phyloP scores from a whole-genome alignment of 495 filamentous ascomycete genomes.

The Penicillium diatomitis region DNA sequence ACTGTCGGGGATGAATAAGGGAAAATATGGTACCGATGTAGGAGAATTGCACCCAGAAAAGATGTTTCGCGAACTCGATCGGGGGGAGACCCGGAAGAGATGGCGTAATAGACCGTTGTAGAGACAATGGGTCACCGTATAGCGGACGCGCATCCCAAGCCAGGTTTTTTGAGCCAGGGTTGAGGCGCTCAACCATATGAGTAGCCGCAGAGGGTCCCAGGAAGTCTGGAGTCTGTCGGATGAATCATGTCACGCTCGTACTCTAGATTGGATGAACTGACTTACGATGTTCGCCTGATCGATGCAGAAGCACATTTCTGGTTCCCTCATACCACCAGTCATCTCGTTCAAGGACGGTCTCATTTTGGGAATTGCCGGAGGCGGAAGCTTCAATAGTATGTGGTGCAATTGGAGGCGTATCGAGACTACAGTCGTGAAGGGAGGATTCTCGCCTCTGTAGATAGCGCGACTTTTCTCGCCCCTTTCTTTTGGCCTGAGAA shows the following conservation, averaged over 20 bases:
- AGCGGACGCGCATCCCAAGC: constrained; percentile 34
- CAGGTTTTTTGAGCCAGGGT: constrained; percentile 24
- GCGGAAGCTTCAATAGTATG: constrained; percentile 5
- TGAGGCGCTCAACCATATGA: constrained; percentile 27
- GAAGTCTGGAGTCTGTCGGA: constrained; percentile 14
- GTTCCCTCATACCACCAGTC: constrained; percentile 36
- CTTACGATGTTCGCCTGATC: constrained; percentile 31
- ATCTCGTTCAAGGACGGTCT: constrained; percentile 21
- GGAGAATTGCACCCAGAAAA: constrained; percentile 40
- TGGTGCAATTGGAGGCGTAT: constrained; percentile 4
- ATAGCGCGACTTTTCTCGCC: neutral
- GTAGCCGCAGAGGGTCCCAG: constrained; percentile 28
- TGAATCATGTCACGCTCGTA: neutral
- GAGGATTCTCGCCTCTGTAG: neutral
- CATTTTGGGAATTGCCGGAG: constrained; percentile 11
- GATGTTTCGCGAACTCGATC: constrained; percentile 33
- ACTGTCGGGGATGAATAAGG: constrained; percentile 32
- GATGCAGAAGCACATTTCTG: constrained; percentile 25
- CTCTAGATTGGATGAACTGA: neutral
- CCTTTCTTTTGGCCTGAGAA: neutral
- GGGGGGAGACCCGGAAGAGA: constrained; percentile 31
- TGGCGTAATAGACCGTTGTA: constrained; percentile 18
- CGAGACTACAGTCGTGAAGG: neutral
- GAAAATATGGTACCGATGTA: constrained; percentile 47
- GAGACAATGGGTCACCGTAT: constrained; percentile 28